Evolutionary conservation across 78 protist species (phyloP), one percentile per base, ranked within the genome.

Genomic region (Mastigamoeba balamuthi): DNA sequence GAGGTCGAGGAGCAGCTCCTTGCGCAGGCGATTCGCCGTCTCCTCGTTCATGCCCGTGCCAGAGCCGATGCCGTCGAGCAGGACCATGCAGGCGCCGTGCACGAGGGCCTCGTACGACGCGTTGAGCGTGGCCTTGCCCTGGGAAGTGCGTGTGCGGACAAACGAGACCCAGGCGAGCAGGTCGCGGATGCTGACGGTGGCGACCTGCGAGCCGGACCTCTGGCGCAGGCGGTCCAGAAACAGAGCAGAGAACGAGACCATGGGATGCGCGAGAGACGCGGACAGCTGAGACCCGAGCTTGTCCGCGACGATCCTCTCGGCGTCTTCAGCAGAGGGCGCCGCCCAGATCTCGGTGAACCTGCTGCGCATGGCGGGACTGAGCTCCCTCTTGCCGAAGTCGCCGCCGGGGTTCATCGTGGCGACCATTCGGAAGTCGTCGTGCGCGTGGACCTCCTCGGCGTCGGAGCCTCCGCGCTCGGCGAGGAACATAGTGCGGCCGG

Each of bases 351-450:
- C 77, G 0, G 93, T 82, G 81, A 93, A 89, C 44, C 99, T 90
- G 74, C 91, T 96, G 58, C 99, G 81, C 63, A 99, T 92, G 25
- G 99, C 99, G 0, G 99, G 99, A 0, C 97, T 91, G 27, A 99
- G 87, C 81, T 99, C 99, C 68, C 89, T 91, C 86, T 99, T 99
- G 40, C 99, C 99, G 72, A 90, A 97, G 70, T 98, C 99, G 7
- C 99, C 99, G 28, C 98, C 97, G 0, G 99, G 99, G 71, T 98
- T 97, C 99, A 97, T 96, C 17, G 99, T 97, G 28, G 99, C 99
- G 40, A 96, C 7, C 1, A 98, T 53, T n/a, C 92, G 66, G 75
- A 98, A 97, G n/a, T 7, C 5, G 8, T 75, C 74, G 30, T 27
- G 66, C 10, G 83, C 90, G 43, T 77, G 63, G 2, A 77, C 29